These are phyloP conservation scores for Aschersonia sp. DNA, from an alignment of 2,329 filamentous ascomycete species.

Conservation along the genomic window DNA sequence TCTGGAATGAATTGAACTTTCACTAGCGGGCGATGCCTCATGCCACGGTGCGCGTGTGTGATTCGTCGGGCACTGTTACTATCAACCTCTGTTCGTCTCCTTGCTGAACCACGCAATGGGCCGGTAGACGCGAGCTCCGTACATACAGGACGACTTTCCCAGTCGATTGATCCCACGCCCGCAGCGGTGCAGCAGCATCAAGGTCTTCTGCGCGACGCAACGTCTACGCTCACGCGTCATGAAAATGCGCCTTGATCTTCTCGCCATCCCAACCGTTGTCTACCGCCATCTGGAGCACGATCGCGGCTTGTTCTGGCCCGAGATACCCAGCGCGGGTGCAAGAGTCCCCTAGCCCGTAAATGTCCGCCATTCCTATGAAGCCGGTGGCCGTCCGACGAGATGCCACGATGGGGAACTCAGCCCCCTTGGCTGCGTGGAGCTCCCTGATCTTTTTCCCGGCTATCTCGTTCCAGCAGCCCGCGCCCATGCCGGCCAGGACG, in stretches of 20 bases:
- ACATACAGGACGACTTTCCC: too few relatives aligned
- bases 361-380: constrained; percentile 28
- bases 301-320: constrained; percentile 39
- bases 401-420: constrained; percentile 28
- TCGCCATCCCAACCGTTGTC: constrained; percentile 13
- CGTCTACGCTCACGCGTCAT: constrained; percentile 1
- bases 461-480: constrained; percentile 29
- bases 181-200: background rate
- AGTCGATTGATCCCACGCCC: too few relatives aligned
- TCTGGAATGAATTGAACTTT: too few relatives aligned
- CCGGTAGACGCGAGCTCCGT: too few relatives aligned
- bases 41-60: too few relatives aligned
- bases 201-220: background rate
- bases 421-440: constrained; percentile 24
- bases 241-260: constrained; percentile 14
- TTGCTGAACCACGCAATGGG: too few relatives aligned
- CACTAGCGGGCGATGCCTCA: too few relatives aligned
- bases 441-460: constrained; percentile 25
- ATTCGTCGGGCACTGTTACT: too few relatives aligned
- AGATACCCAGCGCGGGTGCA: constrained; percentile 30
- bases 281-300: constrained; percentile 30
- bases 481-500: constrained; percentile 39
- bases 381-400: constrained; percentile 37
- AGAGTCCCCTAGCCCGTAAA: constrained; percentile 9
- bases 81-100: too few relatives aligned